Evolutionary conservation across 129 eudicot genomes (phyloP).

Genomic region (Saussurea involucrata): DNA sequence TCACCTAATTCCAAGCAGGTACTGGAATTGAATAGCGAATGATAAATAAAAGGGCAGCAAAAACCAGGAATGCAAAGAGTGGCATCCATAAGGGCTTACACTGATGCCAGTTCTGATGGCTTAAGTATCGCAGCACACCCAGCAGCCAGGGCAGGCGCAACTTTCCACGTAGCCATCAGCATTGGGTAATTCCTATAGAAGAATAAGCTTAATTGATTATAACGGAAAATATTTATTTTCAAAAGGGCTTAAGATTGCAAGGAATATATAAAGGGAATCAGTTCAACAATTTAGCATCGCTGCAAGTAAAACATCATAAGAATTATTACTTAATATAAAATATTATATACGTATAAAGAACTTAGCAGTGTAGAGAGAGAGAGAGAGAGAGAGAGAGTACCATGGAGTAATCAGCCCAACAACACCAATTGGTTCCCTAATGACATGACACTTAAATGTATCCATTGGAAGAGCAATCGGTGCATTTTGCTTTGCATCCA

Average conservation of each 20-base stretch:
- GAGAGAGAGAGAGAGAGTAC: conserved; percentile 27
- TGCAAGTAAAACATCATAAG: not conserved
- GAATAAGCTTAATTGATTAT: not conserved
- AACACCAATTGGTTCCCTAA: conserved; percentile 87
- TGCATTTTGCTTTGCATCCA: conserved; percentile 78
- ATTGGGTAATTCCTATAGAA: conserved; percentile 83
- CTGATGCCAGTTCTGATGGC: conserved; percentile 92
- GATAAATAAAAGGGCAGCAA: not conserved
- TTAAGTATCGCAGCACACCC: conserved; percentile 97
- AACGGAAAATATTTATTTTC: not conserved
- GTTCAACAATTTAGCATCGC: not conserved
- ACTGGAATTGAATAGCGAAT: conserved; percentile 39
- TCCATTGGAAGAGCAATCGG: conserved; percentile 83
- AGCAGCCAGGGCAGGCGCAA: conserved; percentile 99
- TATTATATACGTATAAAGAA: not conserved
- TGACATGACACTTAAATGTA: conserved; percentile 69
- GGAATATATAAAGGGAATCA: not conserved
- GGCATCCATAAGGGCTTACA: conserved; percentile 45
- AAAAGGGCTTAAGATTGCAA: not conserved
- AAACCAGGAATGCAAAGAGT: not conserved
- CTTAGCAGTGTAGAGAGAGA: not conserved
- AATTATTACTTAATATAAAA: not conserved
- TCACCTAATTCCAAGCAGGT: conserved; percentile 95
- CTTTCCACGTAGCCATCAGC: conserved; percentile 98
- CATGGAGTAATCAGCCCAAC: conserved; percentile 98